Evolutionary conservation across 2,329 filamentous ascomycete genomes (phyloP), one percentile per base, ranked within the genome.

Genomic region (Phaeosphaeriaceae sp.): DNA sequence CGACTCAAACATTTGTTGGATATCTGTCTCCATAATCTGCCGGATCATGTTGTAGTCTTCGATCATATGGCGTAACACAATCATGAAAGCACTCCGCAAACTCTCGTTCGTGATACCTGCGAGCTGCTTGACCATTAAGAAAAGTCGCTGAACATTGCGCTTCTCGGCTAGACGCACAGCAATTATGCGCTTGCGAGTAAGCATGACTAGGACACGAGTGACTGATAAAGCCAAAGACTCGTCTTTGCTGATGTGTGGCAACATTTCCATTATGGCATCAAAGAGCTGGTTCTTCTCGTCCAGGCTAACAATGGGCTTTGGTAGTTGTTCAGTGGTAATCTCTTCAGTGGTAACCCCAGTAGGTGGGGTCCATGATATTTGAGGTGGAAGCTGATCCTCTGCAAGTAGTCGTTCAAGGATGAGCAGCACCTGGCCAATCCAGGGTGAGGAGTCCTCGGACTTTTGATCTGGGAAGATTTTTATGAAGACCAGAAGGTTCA

Each of bases 71-170:
- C 95, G 87, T 35, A 99, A 78, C 43, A 97, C 87, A 11, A 93
- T 83, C 82, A 97, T 87, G 63, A 96, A 88, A 48, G 88, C 83
- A 54, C 82, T 82, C 54, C 87, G 84, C 8, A 99, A 82, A 46
- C 87, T 87, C 46, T 89, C 84, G 23, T 91, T 89, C 6, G 89
- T 88, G 23, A 86, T 83, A 20, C 89, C 89, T 16, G 90, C 87
- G 50, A 97, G 83, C 71, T 97, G 93, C 72, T 95, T 96, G 48
- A 93, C 86, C 90, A 97, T 96, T 42, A 97, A 84, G 73, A 99
- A 97, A 17, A 99, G 79, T 21, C 91, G 84, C 67, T 94, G 90
- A 40, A 99, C 80, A 62, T 96, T 95, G 68, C 87, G 89, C 77
- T 92, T 96, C 69, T 96, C 89, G 4, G 90, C 90, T 38, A 97